phyloP scores from a whole-genome alignment of 2,329 filamentous ascomycete species.

The Domatiomyces globalis region DNA sequence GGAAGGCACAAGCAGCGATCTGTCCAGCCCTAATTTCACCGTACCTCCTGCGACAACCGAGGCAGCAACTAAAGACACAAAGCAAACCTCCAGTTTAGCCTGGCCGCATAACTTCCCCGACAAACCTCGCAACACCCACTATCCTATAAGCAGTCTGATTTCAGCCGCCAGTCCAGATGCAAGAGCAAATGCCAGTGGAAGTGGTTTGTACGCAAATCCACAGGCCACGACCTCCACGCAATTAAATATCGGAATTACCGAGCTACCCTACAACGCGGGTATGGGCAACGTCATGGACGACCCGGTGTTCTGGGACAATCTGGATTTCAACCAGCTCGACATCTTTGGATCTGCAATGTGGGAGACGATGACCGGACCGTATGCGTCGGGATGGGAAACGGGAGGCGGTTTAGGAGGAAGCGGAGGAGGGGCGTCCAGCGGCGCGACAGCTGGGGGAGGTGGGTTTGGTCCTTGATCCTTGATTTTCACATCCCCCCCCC shows the following conservation, averaged over 20 bases:
- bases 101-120: neutral
- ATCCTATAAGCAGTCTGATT: neutral
- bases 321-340: constrained; percentile 17
- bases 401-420: neutral
- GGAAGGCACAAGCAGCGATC: neutral
- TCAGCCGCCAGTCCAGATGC: neutral
- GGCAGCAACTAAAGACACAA: neutral
- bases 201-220: constrained; percentile 14
- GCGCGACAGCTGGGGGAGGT: neutral
- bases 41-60: neutral
- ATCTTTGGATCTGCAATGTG: constrained; percentile 17
- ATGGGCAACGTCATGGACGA: constrained; percentile 11
- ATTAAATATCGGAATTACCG: constrained; percentile 11
- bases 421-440: neutral
- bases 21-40: neutral
- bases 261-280: constrained; percentile 1
- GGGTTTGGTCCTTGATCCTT: neutral
- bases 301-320: constrained; percentile 18
- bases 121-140: neutral
- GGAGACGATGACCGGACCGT: constrained; percentile 18
- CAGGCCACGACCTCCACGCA: constrained; percentile 16
- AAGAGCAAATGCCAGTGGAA: constrained; percentile 5
- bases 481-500: neutral
- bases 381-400: constrained; percentile 5
- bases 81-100: neutral